Evolutionary conservation across 1,284 basidiomycete species (phyloP), one percentile per base, ranked within the genome.

Genomic region (Farysia itapuensis): DNA sequence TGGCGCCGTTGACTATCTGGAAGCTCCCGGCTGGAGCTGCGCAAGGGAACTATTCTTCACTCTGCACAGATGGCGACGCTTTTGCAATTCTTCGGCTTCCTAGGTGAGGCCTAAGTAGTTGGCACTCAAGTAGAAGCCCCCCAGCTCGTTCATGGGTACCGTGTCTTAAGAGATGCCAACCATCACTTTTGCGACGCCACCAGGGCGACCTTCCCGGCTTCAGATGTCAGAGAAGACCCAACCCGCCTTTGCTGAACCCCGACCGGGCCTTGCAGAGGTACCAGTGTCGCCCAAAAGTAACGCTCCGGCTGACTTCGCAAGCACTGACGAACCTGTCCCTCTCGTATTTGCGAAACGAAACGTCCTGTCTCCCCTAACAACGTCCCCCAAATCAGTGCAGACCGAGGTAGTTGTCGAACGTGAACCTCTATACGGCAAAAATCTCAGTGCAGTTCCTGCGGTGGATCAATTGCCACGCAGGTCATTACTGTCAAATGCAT

Each of bases 101-200:
- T n/a, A n/a, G n/a, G n/a, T n/a, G n/a, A n/a, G n/a, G n/a, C n/a
- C n/a, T n/a, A n/a, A n/a, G n/a, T n/a, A n/a, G n/a, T n/a, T n/a
- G n/a, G n/a, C n/a, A n/a, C n/a, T n/a, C n/a, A n/a, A n/a, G n/a
- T n/a, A n/a, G n/a, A n/a, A n/a, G n/a, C n/a, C n/a, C n/a, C n/a
- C n/a, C n/a, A n/a, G n/a, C n/a, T n/a, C n/a, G n/a, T n/a, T n/a
- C n/a, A n/a, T n/a, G n/a, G n/a, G n/a, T n/a, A n/a, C n/a, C n/a
- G n/a, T n/a, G n/a, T n/a, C n/a, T n/a, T n/a, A n/a, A n/a, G 26
- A 28, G 26, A 60, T 60, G 57, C 46, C 49, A 20, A 30, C 43
- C 25, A 49, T 60, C 43, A 50, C 50, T 4, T 60, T 60, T 16
- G 19, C 41, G 25, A 60, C 57, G 14, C 57, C 57, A 39, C 57